Conservation (phyloP, 495 filamentous ascomycete genomes). For the Penicillium antarcticum region DNA sequence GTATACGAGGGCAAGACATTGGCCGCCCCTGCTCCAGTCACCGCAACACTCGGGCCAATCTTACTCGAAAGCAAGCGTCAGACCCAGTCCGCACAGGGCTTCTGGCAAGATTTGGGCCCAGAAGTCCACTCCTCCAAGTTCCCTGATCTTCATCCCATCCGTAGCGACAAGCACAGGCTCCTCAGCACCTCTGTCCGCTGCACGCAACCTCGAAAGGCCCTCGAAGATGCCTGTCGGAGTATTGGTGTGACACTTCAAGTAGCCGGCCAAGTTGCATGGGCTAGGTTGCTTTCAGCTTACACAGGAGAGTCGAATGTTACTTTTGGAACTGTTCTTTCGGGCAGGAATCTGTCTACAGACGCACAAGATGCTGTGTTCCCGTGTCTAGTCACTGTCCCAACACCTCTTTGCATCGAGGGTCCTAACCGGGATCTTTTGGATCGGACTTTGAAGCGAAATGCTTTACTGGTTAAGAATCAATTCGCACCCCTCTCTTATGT, state of each 20-base stretch:
- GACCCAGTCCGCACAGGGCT: slow-evolving; percentile 37
- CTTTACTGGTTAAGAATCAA: slow-evolving; percentile 60
- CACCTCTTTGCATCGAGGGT: slow-evolving; percentile 45
- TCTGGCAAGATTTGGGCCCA: slow-evolving; percentile 58
- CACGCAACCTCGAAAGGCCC: slow-evolving; percentile 24
- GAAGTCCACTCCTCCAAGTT: slow-evolving; percentile 58
- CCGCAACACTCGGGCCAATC: slow-evolving; percentile 47
- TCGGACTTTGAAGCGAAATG: slow-evolving; percentile 59
- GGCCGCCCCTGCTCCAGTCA: slow-evolving; percentile 23
- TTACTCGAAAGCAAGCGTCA: slow-evolving; percentile 37
- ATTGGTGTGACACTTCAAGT: slow-evolving; percentile 66
- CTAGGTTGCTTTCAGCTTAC: slow-evolving; percentile 64
- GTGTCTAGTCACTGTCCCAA: slow-evolving; percentile 70
- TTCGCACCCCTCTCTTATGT: slow-evolving; percentile 64
- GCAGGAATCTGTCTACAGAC: slow-evolving; percentile 51
- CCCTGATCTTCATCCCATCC: slow-evolving; percentile 64
- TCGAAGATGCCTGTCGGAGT: slow-evolving; percentile 52
- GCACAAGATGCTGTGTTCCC: slow-evolving; percentile 61
- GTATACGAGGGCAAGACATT: slow-evolving; percentile 30
- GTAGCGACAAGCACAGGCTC: slow-evolving; percentile 31
- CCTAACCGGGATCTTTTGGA: slow-evolving; percentile 54
- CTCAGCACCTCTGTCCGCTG: slow-evolving; percentile 39
- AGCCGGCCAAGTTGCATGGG: slow-evolving; percentile 72
- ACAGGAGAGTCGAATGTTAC: slow-evolving; percentile 63
- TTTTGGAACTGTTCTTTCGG: slow-evolving; percentile 74